A percentile compares a stretch with the other conserved stretches of the same genome.
Evolutionary conservation across 306 rosid genomes (phyloP).

Genomic region (Betula pendula): DNA sequence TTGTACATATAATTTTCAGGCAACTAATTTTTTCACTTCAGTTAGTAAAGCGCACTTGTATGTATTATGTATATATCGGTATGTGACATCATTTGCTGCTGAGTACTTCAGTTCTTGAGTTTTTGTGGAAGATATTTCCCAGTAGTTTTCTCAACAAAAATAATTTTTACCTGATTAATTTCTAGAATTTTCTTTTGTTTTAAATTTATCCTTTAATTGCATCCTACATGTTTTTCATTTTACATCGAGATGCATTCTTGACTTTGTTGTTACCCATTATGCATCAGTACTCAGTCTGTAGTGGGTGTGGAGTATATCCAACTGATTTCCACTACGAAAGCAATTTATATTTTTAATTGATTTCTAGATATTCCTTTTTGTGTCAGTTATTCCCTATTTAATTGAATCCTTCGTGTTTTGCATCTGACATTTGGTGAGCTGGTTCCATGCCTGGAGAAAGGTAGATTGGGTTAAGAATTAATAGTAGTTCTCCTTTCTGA

Average conservation of each 20-base stretch:
- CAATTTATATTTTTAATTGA: background rate
- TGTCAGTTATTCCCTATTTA: background rate
- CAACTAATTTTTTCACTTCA: slow-evolving; percentile 5
- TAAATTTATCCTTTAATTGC: background rate
- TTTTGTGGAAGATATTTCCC: slow-evolving; percentile 19
- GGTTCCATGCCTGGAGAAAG: background rate
- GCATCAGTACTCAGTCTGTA: background rate
- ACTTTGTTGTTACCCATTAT: background rate
- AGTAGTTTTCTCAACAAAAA: background rate
- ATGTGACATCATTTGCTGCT: slow-evolving; percentile 9
- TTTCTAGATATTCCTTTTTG: background rate
- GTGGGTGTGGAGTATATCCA: background rate
- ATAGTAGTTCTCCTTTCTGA: background rate
- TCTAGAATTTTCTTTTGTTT: background rate
- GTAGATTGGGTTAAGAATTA: background rate
- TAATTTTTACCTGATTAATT: background rate
- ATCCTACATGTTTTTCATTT: background rate
- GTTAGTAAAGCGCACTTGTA: slow-evolving; percentile 13
- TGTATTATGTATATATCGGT: slow-evolving; percentile 10
- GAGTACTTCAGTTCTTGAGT: slow-evolving; percentile 16
- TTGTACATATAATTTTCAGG: slow-evolving; percentile 9
- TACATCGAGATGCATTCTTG: background rate
- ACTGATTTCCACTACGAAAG: background rate
- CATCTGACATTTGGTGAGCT: background rate
- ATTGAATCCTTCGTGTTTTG: background rate